Evolutionary conservation across 1,284 basidiomycete species (phyloP).

Genomic region (Ceratobasidium sp.): DNA sequence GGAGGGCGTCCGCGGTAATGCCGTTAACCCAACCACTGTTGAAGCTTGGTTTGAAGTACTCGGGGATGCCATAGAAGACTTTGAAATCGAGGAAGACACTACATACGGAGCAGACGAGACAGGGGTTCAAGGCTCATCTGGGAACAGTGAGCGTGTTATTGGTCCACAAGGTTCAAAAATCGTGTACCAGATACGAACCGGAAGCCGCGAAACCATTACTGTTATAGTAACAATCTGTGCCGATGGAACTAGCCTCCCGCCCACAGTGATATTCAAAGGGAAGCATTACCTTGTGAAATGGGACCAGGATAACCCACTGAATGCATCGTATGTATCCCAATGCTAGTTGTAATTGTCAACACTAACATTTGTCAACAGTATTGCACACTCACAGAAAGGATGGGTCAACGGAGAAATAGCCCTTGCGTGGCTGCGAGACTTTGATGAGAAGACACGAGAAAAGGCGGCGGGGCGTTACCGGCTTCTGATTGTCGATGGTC

Average conservation of each 20-base stretch:
- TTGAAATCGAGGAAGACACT: slow-evolving; percentile 52
- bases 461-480: slow-evolving; percentile 56
- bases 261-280: slow-evolving; percentile 60
- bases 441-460: slow-evolving; percentile 57
- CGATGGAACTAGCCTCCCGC: slow-evolving; percentile 55
- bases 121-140: slow-evolving; percentile 54
- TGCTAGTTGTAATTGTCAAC: slow-evolving; percentile 53
- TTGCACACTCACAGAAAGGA: slow-evolving; percentile 53
- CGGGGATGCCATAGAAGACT: slow-evolving; percentile 51
- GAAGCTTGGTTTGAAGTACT: slow-evolving; percentile 55
- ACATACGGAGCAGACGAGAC: slow-evolving; percentile 61
- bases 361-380: slow-evolving; percentile 45
- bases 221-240: slow-evolving; percentile 59
- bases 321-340: slow-evolving; percentile 31
- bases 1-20: slow-evolving; percentile 54
- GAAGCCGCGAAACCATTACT: slow-evolving; percentile 58
- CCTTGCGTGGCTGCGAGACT: slow-evolving; percentile 57
- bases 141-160: slow-evolving; percentile 54
- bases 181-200: slow-evolving; percentile 56
- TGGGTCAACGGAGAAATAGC: slow-evolving; percentile 55
- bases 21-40: slow-evolving; percentile 54
- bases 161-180: slow-evolving; percentile 55
- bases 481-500: slow-evolving; percentile 60
- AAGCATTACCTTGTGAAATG: slow-evolving; percentile 56
- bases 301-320: slow-evolving; percentile 50